These are phyloP conservation scores for Candida sithepensis DNA, from an alignment of 805 yeast genomes.

Conservation along the genomic window DNA sequence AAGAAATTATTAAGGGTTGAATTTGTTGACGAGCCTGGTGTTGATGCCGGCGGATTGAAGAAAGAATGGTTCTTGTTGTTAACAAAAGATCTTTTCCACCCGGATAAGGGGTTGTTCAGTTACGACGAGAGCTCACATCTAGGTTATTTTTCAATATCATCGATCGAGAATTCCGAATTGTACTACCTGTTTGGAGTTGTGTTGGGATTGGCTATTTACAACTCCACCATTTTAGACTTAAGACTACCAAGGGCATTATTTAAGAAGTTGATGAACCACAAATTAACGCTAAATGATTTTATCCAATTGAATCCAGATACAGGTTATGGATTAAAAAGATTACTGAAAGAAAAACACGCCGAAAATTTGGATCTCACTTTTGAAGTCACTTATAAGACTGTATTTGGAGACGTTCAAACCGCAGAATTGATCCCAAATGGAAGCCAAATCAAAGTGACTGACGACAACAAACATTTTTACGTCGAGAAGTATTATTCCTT, in stretches of 20 bases:
- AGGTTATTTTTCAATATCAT: constrained; percentile 68
- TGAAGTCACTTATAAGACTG: constrained; percentile 56
- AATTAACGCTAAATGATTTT: constrained; percentile 61
- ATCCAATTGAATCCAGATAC: constrained; percentile 65
- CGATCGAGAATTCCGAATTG: constrained; percentile 45
- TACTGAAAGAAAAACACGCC: constrained; percentile 42
- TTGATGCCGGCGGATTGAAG: constrained; percentile 92
- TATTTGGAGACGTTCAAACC: constrained; percentile 40
- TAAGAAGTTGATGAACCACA: constrained; percentile 61
- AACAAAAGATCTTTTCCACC: constrained; percentile 65
- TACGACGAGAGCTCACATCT: constrained; percentile 65
- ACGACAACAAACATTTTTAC: constrained; percentile 54
- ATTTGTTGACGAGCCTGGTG: constrained; percentile 84
- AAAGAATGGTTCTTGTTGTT: constrained; percentile 91
- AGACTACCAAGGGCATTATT: constrained; percentile 73
- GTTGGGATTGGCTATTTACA: constrained; percentile 86
- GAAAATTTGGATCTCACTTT: constrained; percentile 55
- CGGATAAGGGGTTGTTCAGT: constrained; percentile 62
- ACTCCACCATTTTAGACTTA: constrained; percentile 81
- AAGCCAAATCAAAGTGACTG: constrained; percentile 47
- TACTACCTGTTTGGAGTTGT: constrained; percentile 82
- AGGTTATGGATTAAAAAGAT: constrained; percentile 44
- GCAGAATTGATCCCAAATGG: constrained; percentile 62
- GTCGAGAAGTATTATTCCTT: constrained; percentile 61
- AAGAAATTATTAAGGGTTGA: constrained; percentile 75